These are phyloP conservation scores for Emmonsiellopsis sp. DNA, from an alignment of 2,329 filamentous ascomycete genomes.

Conservation along the genomic window DNA sequence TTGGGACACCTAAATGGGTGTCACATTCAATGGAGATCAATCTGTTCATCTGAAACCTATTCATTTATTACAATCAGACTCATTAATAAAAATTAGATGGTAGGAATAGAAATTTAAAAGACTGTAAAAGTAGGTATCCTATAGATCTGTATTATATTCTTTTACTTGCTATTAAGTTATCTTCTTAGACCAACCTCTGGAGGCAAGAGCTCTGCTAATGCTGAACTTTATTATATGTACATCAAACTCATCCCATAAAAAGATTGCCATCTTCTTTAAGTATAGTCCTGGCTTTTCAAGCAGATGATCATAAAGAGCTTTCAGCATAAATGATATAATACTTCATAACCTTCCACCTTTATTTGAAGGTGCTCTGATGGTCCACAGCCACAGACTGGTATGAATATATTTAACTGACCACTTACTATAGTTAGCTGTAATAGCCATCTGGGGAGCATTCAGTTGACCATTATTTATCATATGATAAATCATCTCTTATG, in stretches of 20 bases:
- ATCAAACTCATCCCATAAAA: too few relatives aligned
- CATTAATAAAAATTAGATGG: constrained; percentile 23
- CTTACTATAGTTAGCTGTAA: not conserved
- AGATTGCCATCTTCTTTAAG: too few relatives aligned
- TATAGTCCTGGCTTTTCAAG: too few relatives aligned
- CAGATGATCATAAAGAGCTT: too few relatives aligned
- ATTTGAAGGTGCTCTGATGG: not conserved
- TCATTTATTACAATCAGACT: constrained; percentile 31
- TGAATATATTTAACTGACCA: not conserved
- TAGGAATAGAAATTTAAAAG: not conserved
- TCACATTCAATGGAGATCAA: constrained; percentile 25
- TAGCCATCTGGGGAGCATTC: not conserved
- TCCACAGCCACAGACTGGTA: not conserved
- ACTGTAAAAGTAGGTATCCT: not conserved
- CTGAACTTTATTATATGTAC: too few relatives aligned
- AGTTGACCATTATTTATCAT: not conserved
- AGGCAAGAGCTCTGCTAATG: too few relatives aligned
- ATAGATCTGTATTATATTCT: not conserved
- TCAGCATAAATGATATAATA: not conserved
- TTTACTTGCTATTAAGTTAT: not conserved
- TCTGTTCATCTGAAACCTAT: constrained; percentile 24
- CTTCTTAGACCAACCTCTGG: too few relatives aligned
- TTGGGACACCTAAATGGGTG: constrained; percentile 16
- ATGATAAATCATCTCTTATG: not conserved
- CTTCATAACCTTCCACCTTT: not conserved